Percentiles rank a stretch among this genome's conserved stretches.
Evolutionary conservation across 2,329 filamentous ascomycete species (phyloP).

Genomic region (Nannizzia gypsea): DNA sequence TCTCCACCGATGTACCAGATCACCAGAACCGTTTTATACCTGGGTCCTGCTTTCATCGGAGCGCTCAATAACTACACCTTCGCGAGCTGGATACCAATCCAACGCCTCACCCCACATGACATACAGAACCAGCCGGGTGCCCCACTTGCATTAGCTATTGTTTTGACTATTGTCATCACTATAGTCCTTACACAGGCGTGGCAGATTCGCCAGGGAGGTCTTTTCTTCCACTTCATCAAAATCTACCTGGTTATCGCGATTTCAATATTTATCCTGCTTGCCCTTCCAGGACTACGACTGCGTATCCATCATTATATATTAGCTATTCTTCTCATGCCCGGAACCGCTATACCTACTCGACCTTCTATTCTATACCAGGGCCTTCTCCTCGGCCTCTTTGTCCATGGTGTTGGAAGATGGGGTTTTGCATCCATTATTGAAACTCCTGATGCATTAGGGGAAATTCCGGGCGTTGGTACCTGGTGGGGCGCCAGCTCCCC

Average conservation of each 20-base stretch:
- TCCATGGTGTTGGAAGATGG: conserved; percentile 90
- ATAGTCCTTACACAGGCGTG: conserved; percentile 68
- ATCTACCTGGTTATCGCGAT: conserved; percentile 60
- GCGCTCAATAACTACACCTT: conserved; percentile 92
- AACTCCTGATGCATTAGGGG: conserved; percentile 57
- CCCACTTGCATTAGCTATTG: conserved; percentile 64
- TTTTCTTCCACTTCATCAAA: conserved; percentile 63
- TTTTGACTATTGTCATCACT: conserved; percentile 57
- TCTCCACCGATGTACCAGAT: conserved; percentile 52
- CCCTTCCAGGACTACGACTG: conserved; percentile 64
- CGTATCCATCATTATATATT: conserved; percentile 94
- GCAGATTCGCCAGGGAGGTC: conserved; percentile 74
- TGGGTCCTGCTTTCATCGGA: conserved; percentile 83
- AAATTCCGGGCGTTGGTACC: conserved; percentile 34
- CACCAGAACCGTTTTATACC: conserved; percentile 81
- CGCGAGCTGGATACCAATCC: conserved; percentile 73
- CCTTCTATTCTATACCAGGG: conserved; percentile 80
- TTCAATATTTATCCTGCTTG: conserved; percentile 57
- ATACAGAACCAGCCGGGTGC: conserved; percentile 82
- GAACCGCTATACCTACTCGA: conserved; percentile 78
- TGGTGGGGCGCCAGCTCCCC: conserved; percentile 35
- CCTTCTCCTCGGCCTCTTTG: conserved; percentile 75
- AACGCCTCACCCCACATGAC: conserved; percentile 82
- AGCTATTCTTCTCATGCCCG: conserved; percentile 72
- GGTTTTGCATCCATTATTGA: conserved; percentile 83